Evolutionary conservation across 305 asterid genomes (phyloP).

Genomic region (Rubia balearica): DNA sequence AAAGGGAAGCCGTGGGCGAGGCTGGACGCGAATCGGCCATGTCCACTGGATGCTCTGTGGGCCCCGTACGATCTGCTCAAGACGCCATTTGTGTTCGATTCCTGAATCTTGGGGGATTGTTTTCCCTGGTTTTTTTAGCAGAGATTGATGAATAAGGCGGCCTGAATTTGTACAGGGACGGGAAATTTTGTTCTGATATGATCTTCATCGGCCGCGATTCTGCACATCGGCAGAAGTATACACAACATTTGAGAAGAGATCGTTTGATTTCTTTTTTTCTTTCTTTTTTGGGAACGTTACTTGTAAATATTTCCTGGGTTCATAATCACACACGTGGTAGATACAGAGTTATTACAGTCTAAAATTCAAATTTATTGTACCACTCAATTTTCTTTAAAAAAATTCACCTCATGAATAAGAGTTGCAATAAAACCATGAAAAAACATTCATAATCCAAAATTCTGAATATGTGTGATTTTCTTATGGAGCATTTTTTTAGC

Average conservation of each 20-base stretch:
- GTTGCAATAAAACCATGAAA: background rate
- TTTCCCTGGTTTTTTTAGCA: background rate
- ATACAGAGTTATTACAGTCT: background rate
- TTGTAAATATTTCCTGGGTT: background rate
- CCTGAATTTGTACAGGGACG: conserved; percentile 10
- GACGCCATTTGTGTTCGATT: conserved; percentile 65
- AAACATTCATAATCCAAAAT: no score
- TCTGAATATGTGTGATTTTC: no score
- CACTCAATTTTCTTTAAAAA: background rate
- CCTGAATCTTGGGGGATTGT: conserved; percentile 28
- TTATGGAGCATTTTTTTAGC: no score
- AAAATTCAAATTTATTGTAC: conserved; percentile 10
- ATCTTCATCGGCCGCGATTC: conserved; percentile 8
- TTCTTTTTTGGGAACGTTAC: background rate
- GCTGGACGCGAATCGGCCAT: conserved; percentile 70
- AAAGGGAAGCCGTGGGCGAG: conserved; percentile 96
- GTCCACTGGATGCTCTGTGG: conserved; percentile 89
- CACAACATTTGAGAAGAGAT: background rate
- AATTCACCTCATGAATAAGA: background rate
- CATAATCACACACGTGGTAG: background rate
- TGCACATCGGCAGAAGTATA: background rate
- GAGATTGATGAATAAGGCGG: background rate
- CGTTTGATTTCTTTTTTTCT: background rate
- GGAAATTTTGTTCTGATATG: background rate
- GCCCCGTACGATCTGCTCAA: conserved; percentile 88